Percentiles rank a stretch among this genome's conserved stretches.
Conservation (phyloP, 371 early-diverging fungal genomes). For the Dichotomocladium elegans region DNA sequence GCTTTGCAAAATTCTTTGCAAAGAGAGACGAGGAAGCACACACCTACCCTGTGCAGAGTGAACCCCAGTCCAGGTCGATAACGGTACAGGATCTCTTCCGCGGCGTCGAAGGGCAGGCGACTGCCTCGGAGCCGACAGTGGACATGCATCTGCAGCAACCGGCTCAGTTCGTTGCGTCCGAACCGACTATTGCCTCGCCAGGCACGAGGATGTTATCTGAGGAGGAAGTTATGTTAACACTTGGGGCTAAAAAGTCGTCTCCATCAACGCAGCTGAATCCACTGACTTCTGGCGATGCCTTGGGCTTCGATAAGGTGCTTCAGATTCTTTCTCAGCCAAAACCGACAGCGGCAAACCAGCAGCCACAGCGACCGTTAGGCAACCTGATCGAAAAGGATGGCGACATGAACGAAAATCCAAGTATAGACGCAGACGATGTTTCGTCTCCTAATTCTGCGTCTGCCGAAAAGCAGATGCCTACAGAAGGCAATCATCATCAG, state of each 20-base stretch:
- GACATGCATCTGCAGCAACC: no score
- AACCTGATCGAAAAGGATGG: no score
- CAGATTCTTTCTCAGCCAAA: constrained; percentile 59
- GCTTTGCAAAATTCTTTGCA: constrained; percentile 64
- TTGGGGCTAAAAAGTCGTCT: constrained; percentile 32
- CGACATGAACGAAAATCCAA: no score
- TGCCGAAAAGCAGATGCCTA: constrained; percentile 7
- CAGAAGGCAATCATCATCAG: neutral
- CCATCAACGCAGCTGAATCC: constrained; percentile 13
- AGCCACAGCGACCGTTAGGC: neutral
- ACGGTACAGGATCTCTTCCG: constrained; percentile 53
- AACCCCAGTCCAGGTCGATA: constrained; percentile 32
- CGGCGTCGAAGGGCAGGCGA: constrained; percentile 12
- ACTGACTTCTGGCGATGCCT: constrained; percentile 34
- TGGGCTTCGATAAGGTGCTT: constrained; percentile 58
- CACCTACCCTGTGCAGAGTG: constrained; percentile 4
- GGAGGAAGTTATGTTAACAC: constrained; percentile 52
- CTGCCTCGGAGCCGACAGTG: no score
- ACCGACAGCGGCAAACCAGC: neutral
- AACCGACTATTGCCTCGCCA: neutral
- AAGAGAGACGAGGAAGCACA: constrained; percentile 33
- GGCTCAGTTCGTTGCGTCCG: no score
- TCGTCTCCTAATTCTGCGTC: neutral
- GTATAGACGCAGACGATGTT: no score
- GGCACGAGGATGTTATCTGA: constrained; percentile 53